phyloP scores from a whole-genome alignment of 1,284 basidiomycete genomes.

The Ceratobasidium sp. region DNA sequence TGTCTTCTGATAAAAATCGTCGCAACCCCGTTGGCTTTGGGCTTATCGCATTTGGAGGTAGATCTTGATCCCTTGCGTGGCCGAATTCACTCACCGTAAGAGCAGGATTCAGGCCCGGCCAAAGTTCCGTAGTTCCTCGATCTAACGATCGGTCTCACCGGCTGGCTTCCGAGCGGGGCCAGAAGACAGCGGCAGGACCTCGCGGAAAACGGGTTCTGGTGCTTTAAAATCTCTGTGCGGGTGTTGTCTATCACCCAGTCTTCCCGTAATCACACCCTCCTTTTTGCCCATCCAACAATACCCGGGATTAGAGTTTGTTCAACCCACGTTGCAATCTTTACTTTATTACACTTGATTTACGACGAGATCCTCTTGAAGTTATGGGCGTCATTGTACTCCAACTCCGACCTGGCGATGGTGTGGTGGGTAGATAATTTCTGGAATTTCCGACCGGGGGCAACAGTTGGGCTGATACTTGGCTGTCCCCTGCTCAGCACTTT shows the following conservation, averaged over 20 bases:
- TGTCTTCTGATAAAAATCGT: slow-evolving; percentile 36
- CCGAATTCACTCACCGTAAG: slow-evolving; percentile 6
- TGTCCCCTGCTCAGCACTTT: no score
- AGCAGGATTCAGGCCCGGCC: slow-evolving; percentile 15
- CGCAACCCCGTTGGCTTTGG: slow-evolving; percentile 16
- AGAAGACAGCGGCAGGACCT: slow-evolving; percentile 12
- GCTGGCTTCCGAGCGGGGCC: slow-evolving; percentile 19
- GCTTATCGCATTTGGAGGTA: slow-evolving; percentile 24
- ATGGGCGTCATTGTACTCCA: slow-evolving; percentile 58
- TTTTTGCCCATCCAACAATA: neutral
- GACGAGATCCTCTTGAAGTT: neutral
- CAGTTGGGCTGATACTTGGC: no score
- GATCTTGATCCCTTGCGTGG: slow-evolving; percentile 27
- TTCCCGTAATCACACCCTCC: slow-evolving; percentile 7
- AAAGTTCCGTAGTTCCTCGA: slow-evolving; percentile 12
- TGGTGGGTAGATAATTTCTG: slow-evolving; percentile 38
- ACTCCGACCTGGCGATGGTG: slow-evolving; percentile 55
- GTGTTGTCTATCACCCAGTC: neutral
- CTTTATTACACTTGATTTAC: slow-evolving; percentile 6
- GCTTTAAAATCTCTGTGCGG: neutral
- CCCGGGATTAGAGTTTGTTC: no score
- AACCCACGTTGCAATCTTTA: neutral
- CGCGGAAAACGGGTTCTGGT: neutral
- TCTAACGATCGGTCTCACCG: slow-evolving; percentile 20
- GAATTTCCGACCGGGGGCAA: neutral